These are phyloP conservation scores for Phoma herbarum DNA, from an alignment of 2,329 filamentous ascomycete genomes.

Conservation along the genomic window DNA sequence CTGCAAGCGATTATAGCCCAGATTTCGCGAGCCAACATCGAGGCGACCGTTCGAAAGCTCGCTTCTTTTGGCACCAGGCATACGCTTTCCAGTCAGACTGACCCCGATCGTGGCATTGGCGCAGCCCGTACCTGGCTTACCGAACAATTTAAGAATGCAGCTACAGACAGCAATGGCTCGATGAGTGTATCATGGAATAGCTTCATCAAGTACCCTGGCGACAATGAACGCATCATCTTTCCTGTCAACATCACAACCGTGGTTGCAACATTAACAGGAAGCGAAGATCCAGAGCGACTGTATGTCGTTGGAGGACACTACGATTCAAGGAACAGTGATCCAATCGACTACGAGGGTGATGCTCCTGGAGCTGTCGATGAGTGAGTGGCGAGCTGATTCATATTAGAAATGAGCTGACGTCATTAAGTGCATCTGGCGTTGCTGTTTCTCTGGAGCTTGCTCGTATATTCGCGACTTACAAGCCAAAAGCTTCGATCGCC, in stretches of 20 bases:
- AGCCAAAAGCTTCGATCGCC: constrained; percentile 60
- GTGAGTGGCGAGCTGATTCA: constrained; percentile 6
- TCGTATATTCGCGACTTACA: constrained; percentile 57
- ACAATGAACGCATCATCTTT: constrained; percentile 52
- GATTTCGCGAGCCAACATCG: constrained; percentile 54
- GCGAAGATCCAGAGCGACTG: constrained; percentile 56
- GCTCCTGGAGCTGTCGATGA: constrained; percentile 66
- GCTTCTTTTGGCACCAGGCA: constrained; percentile 64
- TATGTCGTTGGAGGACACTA: constrained; percentile 65
- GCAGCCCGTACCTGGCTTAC: constrained; percentile 64
- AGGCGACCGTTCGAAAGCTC: constrained; percentile 60
- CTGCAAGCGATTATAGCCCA: constrained; percentile 49
- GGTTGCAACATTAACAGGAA: constrained; percentile 56
- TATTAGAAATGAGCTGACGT: background rate
- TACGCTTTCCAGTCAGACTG: constrained; percentile 61
- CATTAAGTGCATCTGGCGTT: constrained; percentile 26
- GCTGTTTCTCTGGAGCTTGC: constrained; percentile 62
- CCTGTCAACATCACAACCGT: constrained; percentile 62
- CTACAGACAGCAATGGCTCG: constrained; percentile 55
- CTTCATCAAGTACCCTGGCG: constrained; percentile 56
- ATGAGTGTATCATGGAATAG: constrained; percentile 61
- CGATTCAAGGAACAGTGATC: constrained; percentile 59
- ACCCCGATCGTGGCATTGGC: constrained; percentile 60
- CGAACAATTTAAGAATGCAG: constrained; percentile 56
- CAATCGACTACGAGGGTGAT: constrained; percentile 59